phyloP scores from a whole-genome alignment of 371 early-diverging fungal species.

The Smittium mucronatum region DNA sequence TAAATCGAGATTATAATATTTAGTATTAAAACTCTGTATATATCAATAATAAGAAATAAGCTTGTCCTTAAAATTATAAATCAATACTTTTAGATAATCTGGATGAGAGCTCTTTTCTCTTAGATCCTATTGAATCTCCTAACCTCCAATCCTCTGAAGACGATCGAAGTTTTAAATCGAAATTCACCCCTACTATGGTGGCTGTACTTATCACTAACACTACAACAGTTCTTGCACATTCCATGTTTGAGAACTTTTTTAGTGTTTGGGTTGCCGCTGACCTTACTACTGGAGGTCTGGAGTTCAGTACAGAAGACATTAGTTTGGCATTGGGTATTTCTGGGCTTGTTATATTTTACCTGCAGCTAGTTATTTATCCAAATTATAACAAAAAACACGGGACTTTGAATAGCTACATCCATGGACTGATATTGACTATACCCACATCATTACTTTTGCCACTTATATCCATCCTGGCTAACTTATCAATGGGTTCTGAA shows the following conservation, averaged over 20 bases:
- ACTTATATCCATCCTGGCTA: constrained; percentile 19
- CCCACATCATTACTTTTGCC: constrained; percentile 37
- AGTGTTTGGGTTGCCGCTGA: constrained; percentile 45
- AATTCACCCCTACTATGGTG: constrained; percentile 7
- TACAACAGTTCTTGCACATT: constrained; percentile 45
- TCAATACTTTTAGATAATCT: neutral
- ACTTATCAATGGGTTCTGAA: neutral
- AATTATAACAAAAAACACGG: constrained; percentile 34
- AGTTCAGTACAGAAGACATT: constrained; percentile 38
- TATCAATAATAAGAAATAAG: neutral
- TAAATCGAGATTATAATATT: neutral
- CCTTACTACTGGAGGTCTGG: constrained; percentile 43
- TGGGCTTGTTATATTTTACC: constrained; percentile 38
- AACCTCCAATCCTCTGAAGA: neutral
- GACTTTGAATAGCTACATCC: constrained; percentile 36
- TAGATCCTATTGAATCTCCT: neutral
- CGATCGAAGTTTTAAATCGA: neutral
- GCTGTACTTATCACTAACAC: constrained; percentile 21
- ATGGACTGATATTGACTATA: constrained; percentile 30
- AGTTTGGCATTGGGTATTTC: constrained; percentile 43
- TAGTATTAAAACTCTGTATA: neutral
- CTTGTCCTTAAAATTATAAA: neutral
- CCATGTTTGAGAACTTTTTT: constrained; percentile 61
- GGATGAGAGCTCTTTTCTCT: no score
- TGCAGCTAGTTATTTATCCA: constrained; percentile 46